These are phyloP conservation scores for Globisporangium canariense DNA, from an alignment of 352 stramenopile species.

Conservation along the genomic window DNA sequence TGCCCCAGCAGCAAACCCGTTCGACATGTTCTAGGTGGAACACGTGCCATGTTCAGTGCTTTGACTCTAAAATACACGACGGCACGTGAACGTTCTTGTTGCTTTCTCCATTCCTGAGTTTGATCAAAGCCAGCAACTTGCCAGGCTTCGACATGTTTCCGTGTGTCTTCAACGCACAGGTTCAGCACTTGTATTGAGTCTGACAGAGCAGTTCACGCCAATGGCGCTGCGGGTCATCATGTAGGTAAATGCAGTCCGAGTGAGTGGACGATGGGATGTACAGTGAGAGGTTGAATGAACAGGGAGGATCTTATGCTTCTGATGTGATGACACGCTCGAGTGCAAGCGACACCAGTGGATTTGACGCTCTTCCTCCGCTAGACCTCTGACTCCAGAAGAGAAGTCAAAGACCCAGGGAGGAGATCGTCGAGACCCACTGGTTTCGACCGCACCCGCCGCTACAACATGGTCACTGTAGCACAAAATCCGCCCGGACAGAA, in stretches of 20 bases:
- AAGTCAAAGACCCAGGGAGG: background rate
- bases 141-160: background rate
- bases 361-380: background rate
- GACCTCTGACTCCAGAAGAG: background rate
- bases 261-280: background rate
- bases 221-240: no score
- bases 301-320: slow-evolving; percentile 50
- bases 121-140: background rate
- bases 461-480: slow-evolving; percentile 34
- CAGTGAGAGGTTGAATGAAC: background rate
- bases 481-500: slow-evolving; percentile 91
- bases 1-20: slow-evolving; percentile 60
- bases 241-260: no score
- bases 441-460: slow-evolving; percentile 11
- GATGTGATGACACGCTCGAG: slow-evolving; percentile 7
- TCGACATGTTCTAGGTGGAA: slow-evolving; percentile 76
- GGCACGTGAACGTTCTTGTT: background rate
- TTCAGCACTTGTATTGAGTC: no score
- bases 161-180: no score
- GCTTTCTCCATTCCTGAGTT: background rate
- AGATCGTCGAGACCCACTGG: background rate
- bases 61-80: slow-evolving; percentile 6
- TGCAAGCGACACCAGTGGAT: background rate
- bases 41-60: background rate
- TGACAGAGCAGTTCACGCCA: no score